Base-by-base conservation (phyloP, 169 alveolate genomes). In the Cryptosporidium bovis region DNA sequence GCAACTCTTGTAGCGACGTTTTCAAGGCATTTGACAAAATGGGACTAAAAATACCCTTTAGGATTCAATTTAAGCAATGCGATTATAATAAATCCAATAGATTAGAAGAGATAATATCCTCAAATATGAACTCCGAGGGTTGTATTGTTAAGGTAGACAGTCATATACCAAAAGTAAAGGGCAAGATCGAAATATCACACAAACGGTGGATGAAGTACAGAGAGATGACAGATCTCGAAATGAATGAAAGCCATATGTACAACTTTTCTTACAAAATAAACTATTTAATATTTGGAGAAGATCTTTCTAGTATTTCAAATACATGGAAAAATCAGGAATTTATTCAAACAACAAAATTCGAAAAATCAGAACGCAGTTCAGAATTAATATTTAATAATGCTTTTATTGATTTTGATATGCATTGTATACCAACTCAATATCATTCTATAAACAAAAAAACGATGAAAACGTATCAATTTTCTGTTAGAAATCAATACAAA, bases 341-440 rank as follows among this genome's bases (percentile, higher is more conserved):
- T 36, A 24, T 36, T 24, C 87, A 77, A 60, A 58, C 34, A 4
- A 24, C 87, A 12, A 34, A 44, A 24, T 77, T 77, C 34, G 71
- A 36, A 44, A 56, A 62, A 40, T 6, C n/a, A 29, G 44, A 44
- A 58, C 53, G 48, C 34, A 13, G 64, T 29, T 53, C 50, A 1
- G 71, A 77, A 5, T 36, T 77, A 50, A 53, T 77, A 16, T 77
- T 77, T 40, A 50, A 77, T 2, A 44, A 77, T 44, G 87, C 87
- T 18, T 62, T 58, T 12, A 60, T 77, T 15, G 71, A 77, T 77
- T 60, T 77, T 60, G 87, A 77, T 77, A 77, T 77, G 87, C 87
- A 77, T 27, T 77, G 87, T 48, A 77, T 77, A 24, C 87, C 87
- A 10, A 77, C 87, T 36, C 87, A 77, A 60, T 77, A 60, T 46